phyloP scores from a whole-genome alignment of 2,329 filamentous ascomycete genomes.

The Aspergillus brasiliensis region DNA sequence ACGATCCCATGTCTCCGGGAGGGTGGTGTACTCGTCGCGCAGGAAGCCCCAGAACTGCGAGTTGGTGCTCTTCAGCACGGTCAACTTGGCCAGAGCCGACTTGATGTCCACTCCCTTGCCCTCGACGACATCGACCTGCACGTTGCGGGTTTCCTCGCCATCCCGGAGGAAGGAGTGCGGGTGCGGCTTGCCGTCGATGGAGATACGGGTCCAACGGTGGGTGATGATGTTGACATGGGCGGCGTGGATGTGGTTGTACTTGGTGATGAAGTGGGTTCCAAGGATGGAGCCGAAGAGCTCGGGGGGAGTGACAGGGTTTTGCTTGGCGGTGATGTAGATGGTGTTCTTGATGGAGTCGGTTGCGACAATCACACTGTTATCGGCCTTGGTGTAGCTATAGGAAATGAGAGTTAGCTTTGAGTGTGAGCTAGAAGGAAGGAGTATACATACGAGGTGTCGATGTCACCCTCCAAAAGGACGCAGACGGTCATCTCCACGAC shows the following conservation, averaged over 20 bases:
- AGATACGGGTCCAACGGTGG: constrained; percentile 90
- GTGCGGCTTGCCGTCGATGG: constrained; percentile 83
- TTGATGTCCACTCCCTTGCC: constrained; percentile 71
- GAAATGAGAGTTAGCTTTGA: constrained; percentile 4
- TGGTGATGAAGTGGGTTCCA: constrained; percentile 84
- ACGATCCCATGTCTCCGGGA: constrained; percentile 89
- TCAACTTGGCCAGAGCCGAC: constrained; percentile 76
- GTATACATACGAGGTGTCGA: constrained; percentile 70
- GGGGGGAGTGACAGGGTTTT: constrained; percentile 86
- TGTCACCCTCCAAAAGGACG: constrained; percentile 88
- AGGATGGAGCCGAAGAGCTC: constrained; percentile 88
- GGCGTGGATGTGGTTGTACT: constrained; percentile 82
- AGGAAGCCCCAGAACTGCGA: constrained; percentile 96
- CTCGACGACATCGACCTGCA: constrained; percentile 70
- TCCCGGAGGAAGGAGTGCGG: constrained; percentile 94
- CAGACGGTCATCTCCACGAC: constrained; percentile 95
- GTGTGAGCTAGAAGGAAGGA: background rate
- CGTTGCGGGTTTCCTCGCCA: constrained; percentile 81
- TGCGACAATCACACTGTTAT: constrained; percentile 93
- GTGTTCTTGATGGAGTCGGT: constrained; percentile 99
- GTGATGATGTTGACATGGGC: constrained; percentile 80
- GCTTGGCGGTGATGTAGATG: constrained; percentile 91
- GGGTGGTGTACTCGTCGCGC: constrained; percentile 87
- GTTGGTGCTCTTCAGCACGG: constrained; percentile 94
- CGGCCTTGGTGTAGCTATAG: constrained; percentile 80